Evolutionary conservation across 768 basidiomycete species (phyloP), one percentile per base, ranked within the genome.

Genomic region (Fibroporia radiculosa): DNA sequence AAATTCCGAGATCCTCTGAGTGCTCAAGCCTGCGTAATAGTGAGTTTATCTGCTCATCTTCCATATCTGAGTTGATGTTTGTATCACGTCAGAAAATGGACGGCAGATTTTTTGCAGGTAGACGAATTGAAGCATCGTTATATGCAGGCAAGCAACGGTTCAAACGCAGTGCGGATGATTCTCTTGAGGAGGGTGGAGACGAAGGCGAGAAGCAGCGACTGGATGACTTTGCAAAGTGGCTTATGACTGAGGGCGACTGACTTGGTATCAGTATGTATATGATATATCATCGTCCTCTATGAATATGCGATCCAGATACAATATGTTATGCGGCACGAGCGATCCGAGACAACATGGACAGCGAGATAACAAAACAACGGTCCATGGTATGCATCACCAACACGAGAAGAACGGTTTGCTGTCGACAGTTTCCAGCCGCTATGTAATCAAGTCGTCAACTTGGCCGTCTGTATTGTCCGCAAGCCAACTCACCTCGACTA

Each of bases 1-100:
- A 96, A 97, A 55, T 99, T 97, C 70, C 81, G 81, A 46, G 93
- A 97, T 56, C 76, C 88, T 12, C 54, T 95, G n/a, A 80, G 90
- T 47, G 96, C 96, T 4, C 84, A 93, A 62, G 95, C 92, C 3
- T 99, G 95, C 56, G 69, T 99, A 16, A 48, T 91, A 49, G 92
- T 88, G 52, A 52, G 84, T 71, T 36, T 40, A 28, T 52, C 48
- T n/a, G n/a, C n/a, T 8, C 34, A 7, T 31, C 29, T 20, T 20
- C 8, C 31, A 29, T 35, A 39, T 35, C 31, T 4, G 8, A n/a
- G 34, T 8, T 35, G 16, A 35, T 35, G 34, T n/a, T n/a, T 31
- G n/a, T n/a, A n/a, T 35, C 34, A 18, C 22, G 3, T 35, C 52
- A 93, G 87, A 95, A 84, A 82, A 97, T 97, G 92, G 78, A 93